Base-by-base conservation (phyloP, 305 asterid genomes). In the Fraxinus latifolia region DNA sequence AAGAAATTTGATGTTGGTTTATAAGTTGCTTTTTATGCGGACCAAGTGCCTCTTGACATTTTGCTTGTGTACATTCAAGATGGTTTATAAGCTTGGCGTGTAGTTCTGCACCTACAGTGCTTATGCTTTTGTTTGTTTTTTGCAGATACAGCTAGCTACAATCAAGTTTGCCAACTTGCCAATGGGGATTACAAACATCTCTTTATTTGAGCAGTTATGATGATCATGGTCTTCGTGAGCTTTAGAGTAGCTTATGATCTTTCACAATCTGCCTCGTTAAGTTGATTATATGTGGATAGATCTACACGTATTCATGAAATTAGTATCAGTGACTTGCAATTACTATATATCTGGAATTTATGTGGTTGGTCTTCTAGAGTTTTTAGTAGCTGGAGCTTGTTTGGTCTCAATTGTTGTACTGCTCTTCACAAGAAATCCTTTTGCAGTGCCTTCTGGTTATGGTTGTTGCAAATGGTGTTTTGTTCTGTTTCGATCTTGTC, bases 121-220 rank as follows among this genome's bases (percentile, higher is more conserved):
- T 47, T 67, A 11, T 44, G 21, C 47, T 42, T 44, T 78, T 72
- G 42, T 53, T 70, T 77, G 29, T 44, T 36, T 83, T 72, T 27
- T 87, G 88, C 93, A 92, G 97, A 92, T 82, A 71, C 79, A 17
- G 76, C 77, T 76, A 76, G 81, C 89, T 92, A 90, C 86, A 89
- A 92, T 80, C 83, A 65, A 9, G 84, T 92, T 32, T 92, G 94
- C 80, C 88, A 87, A 77, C 87, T 87, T 77, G 97, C 93, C 33
- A 92, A 91, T 87, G 97, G 92, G 79, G 91, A 89, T 42, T 84
- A 80, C 84, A 92, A 87, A 53, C 91, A 91, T 84, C 79, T 92
- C 91, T 92, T 92, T 79, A 84, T 91, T 81, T 92, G 82, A 90
- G 81, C 39, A 77, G 23, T 21, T 17, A 14, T 15, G 77, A 72